Evolutionary conservation across 176 grass and related monocot species (phyloP), one percentile per base, ranked within the genome.

Genomic region (Carex scoparia): DNA sequence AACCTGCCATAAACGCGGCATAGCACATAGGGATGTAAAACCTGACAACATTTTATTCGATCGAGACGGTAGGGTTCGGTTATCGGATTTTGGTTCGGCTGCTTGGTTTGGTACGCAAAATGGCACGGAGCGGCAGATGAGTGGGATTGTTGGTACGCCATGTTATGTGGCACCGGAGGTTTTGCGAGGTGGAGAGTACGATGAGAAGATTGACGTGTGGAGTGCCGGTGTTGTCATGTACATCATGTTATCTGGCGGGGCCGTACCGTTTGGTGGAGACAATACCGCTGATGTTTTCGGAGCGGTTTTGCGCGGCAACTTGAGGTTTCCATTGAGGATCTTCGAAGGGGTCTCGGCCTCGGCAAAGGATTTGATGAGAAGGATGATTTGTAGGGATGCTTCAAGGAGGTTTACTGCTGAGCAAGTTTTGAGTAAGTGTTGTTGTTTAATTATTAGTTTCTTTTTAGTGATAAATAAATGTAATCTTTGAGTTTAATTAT

Each of bases 81-180:
- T 97, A 11, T 85, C 88, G 3, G 95, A 97, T 89, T 97, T 97
- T 77, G 95, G 95, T 0, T 94, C 91, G 0, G 95, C 92, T 4
- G 95, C 89, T 38, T 86, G 54, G 57, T 82, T 94, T 65, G 89
- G 84, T 82, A 82, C 27, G 60, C 14, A 49, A 2, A 66, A 87
- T 13, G 79, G 62, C 19, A 79, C 30, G 55, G 89, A 86, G 33
- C 44, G 15, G 33, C 6, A 0, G 15, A 92, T 87, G 33, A 82
- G 54, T 46, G 92, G 95, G 1, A 82, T 94, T 15, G 95, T 97
- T 6, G 95, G 95, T 44, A 97, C 92, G 31, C 95, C 92, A 70
- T 90, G 87, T 84, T 97, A 97, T 73, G 91, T 97, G 42, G 95
- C 95, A 74, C 95, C 95, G 9, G 95, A 97, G 89, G 92, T 97